Evolutionary conservation across 2,329 filamentous ascomycete genomes (phyloP), one percentile per base, ranked within the genome.

Genomic region (Apiospora hydei): DNA sequence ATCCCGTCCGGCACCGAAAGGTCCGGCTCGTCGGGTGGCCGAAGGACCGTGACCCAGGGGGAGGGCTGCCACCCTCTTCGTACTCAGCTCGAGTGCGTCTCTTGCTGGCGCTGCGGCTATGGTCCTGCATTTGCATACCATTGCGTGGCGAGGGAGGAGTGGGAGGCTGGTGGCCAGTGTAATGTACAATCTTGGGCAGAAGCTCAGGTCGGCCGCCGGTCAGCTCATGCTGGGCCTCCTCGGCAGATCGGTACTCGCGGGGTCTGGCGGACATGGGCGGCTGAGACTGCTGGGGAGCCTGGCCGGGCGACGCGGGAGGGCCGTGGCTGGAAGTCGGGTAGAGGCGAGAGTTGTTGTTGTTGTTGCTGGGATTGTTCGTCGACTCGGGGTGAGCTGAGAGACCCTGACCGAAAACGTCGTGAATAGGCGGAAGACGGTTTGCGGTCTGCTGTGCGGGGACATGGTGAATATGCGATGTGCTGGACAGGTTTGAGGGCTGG

Each of bases 171-270:
- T 97, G 94, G 67, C 95, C 94, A 51, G 93, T 94, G 81, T 99
- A 99, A 83, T 98, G 96, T 18, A 99, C 94, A 72, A 98, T 90
- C 82, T 96, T 96, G 30, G 96, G 96, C 69, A 98, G 87, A 18
- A 98, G 87, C 72, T 99, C 96, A 72, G 97, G 93, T 72, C 96
- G 91, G n/a, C 96, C 96, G 69, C 94, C 95, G 6, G 95, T 92
- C 74, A 99, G 84, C 75, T 96, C 94, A 72, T 94, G 93, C 73
- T 98, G 95, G 3, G 94, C 96, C 80, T 99, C 96, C 81, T 99
- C 96, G 16, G 96, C 96, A 4, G 96, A 98, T 78, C 95, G 93
- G 83, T 97, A 98, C 80, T 98, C 96, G 72, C 96, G 90, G 14
- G 91, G 87, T 73, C 96, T 90, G 1, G 87, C 87, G 11, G 88